phyloP scores from a whole-genome alignment of 805 yeast genomes.

The Diddensiella santjacobensis region DNA sequence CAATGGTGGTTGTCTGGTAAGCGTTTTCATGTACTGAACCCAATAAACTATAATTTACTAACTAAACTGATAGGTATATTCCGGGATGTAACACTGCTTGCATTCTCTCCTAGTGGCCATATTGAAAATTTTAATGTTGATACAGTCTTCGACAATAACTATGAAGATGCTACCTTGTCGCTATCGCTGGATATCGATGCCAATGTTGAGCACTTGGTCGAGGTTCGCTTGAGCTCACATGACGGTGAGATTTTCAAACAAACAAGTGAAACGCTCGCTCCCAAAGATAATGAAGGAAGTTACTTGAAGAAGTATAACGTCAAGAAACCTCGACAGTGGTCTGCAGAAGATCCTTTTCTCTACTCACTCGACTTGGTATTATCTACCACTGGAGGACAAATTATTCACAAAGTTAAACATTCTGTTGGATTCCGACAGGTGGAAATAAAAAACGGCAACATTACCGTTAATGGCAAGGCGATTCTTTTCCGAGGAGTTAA shows the following conservation, averaged over 20 bases:
- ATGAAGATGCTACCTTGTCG: conserved; percentile 6
- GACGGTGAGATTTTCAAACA: neutral
- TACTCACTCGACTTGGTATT: conserved; percentile 26
- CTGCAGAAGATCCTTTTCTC: conserved; percentile 36
- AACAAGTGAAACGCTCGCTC: neutral
- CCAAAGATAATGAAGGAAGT: neutral
- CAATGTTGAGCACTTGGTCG: neutral
- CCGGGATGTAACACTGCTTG: conserved; percentile 35
- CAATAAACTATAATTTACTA: conserved; percentile 34
- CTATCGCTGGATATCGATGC: conserved; percentile 9
- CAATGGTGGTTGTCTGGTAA: conserved; percentile 38
- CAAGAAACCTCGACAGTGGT: conserved; percentile 32
- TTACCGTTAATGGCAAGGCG: conserved; percentile 32
- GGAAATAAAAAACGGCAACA: conserved; percentile 30
- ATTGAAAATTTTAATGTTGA: conserved; percentile 29
- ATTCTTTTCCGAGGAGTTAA: conserved; percentile 35
- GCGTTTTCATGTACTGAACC: conserved; percentile 31
- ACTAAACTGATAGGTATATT: conserved; percentile 24
- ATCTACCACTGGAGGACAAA: conserved; percentile 1
- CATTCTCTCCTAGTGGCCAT: conserved; percentile 27
- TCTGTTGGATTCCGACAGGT: conserved; percentile 35
- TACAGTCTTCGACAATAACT: conserved; percentile 10
- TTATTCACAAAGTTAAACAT: conserved; percentile 21
- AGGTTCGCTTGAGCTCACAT: neutral
- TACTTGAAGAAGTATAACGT: conserved; percentile 10